Evolutionary conservation across 805 yeast species (phyloP), one percentile per base, ranked within the genome.

Genomic region (Starmerella sirachaensis): DNA sequence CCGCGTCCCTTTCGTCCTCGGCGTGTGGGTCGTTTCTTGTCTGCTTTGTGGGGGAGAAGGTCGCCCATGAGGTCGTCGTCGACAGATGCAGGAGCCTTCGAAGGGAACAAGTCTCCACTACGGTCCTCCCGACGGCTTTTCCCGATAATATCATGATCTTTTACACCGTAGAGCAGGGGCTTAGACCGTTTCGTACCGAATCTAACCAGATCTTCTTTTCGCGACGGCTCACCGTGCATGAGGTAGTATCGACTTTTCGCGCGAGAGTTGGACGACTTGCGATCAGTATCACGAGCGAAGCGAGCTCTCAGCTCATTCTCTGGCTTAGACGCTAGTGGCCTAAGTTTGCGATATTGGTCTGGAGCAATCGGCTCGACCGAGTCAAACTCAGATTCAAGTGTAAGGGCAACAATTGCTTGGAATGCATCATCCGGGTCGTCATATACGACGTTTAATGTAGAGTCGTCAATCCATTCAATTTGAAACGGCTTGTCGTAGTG

Each of bases 211-310:
- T 49, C 53, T 28, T 48, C 53, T 19, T 40, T 42, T 19, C 50
- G 42, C 11, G 72, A 72, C 3, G 85, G 88, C 52, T 76, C 85
- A 3, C 88, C 88, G 47, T 78, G 77, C 13, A 74, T 52, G 40
- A 76, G 60, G 58, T 78, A 78, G 57, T 76, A 78, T 27, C 80
- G 57, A 16, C 82, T 75, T 37, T 66, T 67, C 11, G 64, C 69
- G 17, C 70, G 61, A 8, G 84, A 76, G 42, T 72, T 71, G 38
- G 63, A 63, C 12, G 67, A 68, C 48, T 78, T 78, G 31, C 62
- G 61, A 56, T 78, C 88, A 2, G 68, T 59, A 33, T 57, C 61
- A 32, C 66, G 62, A 9, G 81, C 64, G 46, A 64, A 70, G 41
- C 86, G 62, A 8, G 68, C 59, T 29, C 55, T 47, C 33, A 76